Base-by-base conservation (phyloP, 164 flowering plant species). In the Santalum album region DNA sequence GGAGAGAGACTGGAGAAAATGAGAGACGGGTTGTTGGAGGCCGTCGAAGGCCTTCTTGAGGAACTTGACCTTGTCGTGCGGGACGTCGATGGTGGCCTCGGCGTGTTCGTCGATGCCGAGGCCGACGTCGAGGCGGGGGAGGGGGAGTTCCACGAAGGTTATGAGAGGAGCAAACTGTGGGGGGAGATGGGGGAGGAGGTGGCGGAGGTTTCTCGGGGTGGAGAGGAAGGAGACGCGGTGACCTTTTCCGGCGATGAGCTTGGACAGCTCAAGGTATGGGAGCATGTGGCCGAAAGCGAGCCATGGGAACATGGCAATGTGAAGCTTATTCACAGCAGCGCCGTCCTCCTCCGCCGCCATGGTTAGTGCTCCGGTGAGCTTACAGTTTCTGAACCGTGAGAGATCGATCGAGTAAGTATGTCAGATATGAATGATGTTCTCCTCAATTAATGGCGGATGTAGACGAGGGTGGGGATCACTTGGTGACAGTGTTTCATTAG, bases 281-380 rank as follows among this genome's bases (percentile, higher is more conserved):
- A 72, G 60, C 62, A 75, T 44, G 62, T 72, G 75, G 20, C 75
- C 78, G 26, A 73, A 70, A 23, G 78, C 78, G 12, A 68, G 61
- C 78, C 75, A 71, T 67, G 80, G 74, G 52, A 67, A 48, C 66
- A 67, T 57, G 16, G 51, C 56, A 19, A 67, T 36, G 50, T 64
- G 69, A 32, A 54, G 53, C 18, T 39, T 49, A 5, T 32, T 32
- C 12, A 32, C 10, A 32, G 17, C 42, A 9, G 3, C 42, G 3
- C 3, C 16, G 0, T 38, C 17, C 16, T 9, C 16, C 42, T 38
- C 42, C 42, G 42, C 3, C 42, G 0, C 17, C 42, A 38, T 38
- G 42, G 34, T 29, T n/a, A n/a, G n/a, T n/a, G n/a, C n/a, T n/a
- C n/a, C n/a, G n/a, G n/a, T n/a, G n/a, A n/a, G n/a, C n/a, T n/a